phyloP scores from a whole-genome alignment of 164 flowering plant genomes.

The Annona squamosa region DNA sequence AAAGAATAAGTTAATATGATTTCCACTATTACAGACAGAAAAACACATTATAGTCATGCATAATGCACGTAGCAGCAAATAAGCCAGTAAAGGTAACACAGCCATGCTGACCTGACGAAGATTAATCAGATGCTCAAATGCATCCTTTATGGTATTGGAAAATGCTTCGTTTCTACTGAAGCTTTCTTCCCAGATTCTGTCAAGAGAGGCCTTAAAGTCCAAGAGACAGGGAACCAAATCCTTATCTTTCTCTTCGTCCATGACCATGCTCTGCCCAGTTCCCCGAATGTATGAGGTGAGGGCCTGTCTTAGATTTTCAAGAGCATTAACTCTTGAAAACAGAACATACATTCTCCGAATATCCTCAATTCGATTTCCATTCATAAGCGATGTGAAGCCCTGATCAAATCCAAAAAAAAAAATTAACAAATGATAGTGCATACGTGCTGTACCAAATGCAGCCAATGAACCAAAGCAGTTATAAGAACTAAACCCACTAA shows the following conservation, averaged over 20 bases:
- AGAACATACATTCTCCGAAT: conserved; percentile 75
- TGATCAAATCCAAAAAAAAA: conserved; percentile 12
- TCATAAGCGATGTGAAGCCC: conserved; percentile 95
- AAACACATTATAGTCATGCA: neutral
- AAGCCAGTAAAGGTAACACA: neutral
- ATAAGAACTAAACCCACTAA: neutral
- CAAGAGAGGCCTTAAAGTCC: conserved; percentile 85
- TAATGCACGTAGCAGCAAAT: neutral
- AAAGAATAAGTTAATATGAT: no score
- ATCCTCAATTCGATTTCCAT: conserved; percentile 83
- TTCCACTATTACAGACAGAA: neutral
- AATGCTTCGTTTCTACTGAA: conserved; percentile 77
- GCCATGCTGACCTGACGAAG: conserved; percentile 68
- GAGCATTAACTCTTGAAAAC: conserved; percentile 75
- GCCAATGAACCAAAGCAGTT: neutral
- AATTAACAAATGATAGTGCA: no score
- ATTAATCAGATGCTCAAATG: conserved; percentile 96
- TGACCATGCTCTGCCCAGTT: conserved; percentile 78
- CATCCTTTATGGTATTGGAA: conserved; percentile 80
- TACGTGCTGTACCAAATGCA: no score
- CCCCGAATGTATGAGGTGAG: conserved; percentile 71
- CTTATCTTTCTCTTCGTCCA: conserved; percentile 98
- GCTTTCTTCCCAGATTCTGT: conserved; percentile 90
- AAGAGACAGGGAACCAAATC: conserved; percentile 84
- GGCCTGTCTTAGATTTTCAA: conserved; percentile 76